Evolutionary conservation across 805 yeast genomes (phyloP).

Genomic region (Ogataea populi-albae): DNA sequence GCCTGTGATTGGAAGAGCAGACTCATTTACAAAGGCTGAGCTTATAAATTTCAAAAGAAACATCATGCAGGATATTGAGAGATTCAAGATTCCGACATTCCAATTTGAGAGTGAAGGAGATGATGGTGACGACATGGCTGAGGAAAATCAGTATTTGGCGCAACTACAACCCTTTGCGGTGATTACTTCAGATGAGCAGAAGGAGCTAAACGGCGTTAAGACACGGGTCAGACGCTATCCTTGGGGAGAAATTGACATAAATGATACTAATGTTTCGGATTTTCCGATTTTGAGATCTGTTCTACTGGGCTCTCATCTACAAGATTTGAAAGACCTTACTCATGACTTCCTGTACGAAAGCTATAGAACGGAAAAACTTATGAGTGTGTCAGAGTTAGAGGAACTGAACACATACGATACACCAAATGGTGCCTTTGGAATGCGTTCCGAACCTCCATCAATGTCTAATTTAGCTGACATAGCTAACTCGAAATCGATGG

Average conservation of each 20-base stretch:
- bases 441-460: slow-evolving; percentile 46
- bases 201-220: slow-evolving; percentile 46
- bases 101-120: slow-evolving; percentile 71
- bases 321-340: slow-evolving; percentile 62
- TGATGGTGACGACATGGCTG: slow-evolving; percentile 71
- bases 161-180: slow-evolving; percentile 75
- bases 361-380: slow-evolving; percentile 62
- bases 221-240: slow-evolving; percentile 68
- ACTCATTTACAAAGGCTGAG: slow-evolving; percentile 63
- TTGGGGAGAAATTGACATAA: slow-evolving; percentile 66
- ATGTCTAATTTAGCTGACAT: slow-evolving; percentile 61
- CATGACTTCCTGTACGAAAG: slow-evolving; percentile 63
- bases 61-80: slow-evolving; percentile 60
- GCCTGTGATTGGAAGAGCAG: slow-evolving; percentile 71
- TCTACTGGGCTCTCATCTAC: slow-evolving; percentile 56
- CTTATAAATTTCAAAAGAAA: slow-evolving; percentile 56
- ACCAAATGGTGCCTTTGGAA: slow-evolving; percentile 12
- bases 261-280: slow-evolving; percentile 50
- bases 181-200: slow-evolving; percentile 59
- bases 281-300: slow-evolving; percentile 54
- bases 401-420: slow-evolving; percentile 25
- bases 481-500: slow-evolving; percentile 35
- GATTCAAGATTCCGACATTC: slow-evolving; percentile 68
- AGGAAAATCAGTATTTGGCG: slow-evolving; percentile 62
- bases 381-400: slow-evolving; percentile 47